Percentiles rank a stretch among this genome's conserved stretches.
phyloP scores from a whole-genome alignment of 805 yeast species.

The Kazachstania bromeliacearum region DNA sequence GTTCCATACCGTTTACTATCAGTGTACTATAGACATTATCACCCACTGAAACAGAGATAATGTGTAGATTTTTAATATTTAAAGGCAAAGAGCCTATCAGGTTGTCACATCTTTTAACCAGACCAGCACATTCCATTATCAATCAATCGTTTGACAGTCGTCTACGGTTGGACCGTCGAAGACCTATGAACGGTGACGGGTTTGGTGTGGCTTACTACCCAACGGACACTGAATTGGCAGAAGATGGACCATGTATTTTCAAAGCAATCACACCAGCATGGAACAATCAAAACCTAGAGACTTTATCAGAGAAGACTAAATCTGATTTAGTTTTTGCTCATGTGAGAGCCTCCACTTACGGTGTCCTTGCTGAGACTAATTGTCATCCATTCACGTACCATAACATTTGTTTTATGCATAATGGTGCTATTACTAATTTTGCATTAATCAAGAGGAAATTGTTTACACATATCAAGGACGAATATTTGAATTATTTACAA shows the following conservation, averaged over 20 bases:
- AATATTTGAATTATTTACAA: constrained; percentile 70
- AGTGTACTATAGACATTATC: too few species aligned
- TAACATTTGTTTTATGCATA: constrained; percentile 91
- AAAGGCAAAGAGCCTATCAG: constrained; percentile 86
- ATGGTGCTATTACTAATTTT: constrained; percentile 81
- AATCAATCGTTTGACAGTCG: constrained; percentile 92
- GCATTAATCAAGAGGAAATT: constrained; percentile 61
- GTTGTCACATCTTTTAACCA: constrained; percentile 75
- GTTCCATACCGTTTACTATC: too few species aligned
- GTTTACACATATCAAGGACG: constrained; percentile 65
- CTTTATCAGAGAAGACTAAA: constrained; percentile 80
- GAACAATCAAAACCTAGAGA: constrained; percentile 86
- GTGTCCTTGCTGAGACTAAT: constrained; percentile 87
- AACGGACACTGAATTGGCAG: constrained; percentile 42
- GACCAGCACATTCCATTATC: constrained; percentile 95
- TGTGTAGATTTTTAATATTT: constrained; percentile 91
- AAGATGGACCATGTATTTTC: constrained; percentile 78
- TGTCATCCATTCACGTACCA: constrained; percentile 94
- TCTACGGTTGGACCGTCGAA: constrained; percentile 71
- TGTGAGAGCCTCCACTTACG: constrained; percentile 92
- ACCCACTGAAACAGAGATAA: too few species aligned
- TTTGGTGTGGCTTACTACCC: constrained; percentile 94
- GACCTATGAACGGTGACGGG: constrained; percentile 97
- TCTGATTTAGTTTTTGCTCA: constrained; percentile 85
- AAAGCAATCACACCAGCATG: constrained; percentile 97